Base-by-base conservation (phyloP, 2,329 filamentous ascomycete species). In the Boeremia exigua region DNA sequence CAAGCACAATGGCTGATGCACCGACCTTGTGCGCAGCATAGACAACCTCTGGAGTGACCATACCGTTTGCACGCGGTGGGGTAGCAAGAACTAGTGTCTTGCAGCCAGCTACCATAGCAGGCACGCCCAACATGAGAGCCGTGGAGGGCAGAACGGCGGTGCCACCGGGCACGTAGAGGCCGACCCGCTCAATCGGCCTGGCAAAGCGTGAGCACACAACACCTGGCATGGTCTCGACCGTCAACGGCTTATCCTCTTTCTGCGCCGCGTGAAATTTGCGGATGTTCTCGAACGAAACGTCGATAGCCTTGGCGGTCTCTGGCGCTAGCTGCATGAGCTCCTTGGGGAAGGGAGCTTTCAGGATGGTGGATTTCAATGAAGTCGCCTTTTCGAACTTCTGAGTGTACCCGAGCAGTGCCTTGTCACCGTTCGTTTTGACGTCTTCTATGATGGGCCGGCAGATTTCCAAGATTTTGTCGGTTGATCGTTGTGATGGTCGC, bases 371-470 rank as follows among this genome's bases (percentile, higher is more conserved):
- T 12, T 86, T 95, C 56, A 99, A 81, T 2, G 91, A 94, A 0
- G 91, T 96, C 0, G 94, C 95, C 79, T 94, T 96, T 74, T 99
- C 95, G 66, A 99, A 99, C 76, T 96, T 96, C 84, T 97, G 93
- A 1, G 95, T 98, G 77, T 96, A 98, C 46, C 90, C 89, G 39
- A 99, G 84, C 23, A 99, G 83, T 3, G 92, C 93, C 68, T 89
- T 89, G 77, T 99, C 95, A 48, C 95, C 95, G 30, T 90, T 86
- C 38, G 86, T 83, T 52, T 88, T 90, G 51, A 99, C 89, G 43
- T 93, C 90, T 54, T 94, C 87, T 70, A 99, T 92, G 67, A 99
- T 99, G 1, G 95, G 95, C 32, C 86, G 87, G 56, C 96, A 91
- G 48, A 98, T 94, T 61, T 88, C 88, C 79, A 98, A 88, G 64